A percentile compares a stretch with the other conserved stretches of the same genome.
These are phyloP conservation scores for Diaporthe vexans DNA, from an alignment of 2,329 filamentous ascomycete species.

Conservation along the genomic window DNA sequence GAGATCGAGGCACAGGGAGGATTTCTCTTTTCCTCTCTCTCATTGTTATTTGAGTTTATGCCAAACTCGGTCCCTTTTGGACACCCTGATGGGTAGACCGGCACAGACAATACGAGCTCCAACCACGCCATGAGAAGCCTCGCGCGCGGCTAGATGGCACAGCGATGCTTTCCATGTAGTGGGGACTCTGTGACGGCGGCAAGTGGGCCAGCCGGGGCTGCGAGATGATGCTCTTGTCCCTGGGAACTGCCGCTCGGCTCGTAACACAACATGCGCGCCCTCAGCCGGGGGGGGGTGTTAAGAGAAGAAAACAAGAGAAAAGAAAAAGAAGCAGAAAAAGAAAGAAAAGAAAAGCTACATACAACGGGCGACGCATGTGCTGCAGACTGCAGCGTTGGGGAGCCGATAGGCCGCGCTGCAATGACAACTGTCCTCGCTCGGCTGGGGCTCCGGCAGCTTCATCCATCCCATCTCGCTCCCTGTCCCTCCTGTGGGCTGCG, in stretches of 20 bases:
- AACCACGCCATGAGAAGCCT: slow-evolving; percentile 13
- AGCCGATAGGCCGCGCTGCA: neutral
- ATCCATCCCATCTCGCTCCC: neutral
- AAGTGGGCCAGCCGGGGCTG: slow-evolving; percentile 5
- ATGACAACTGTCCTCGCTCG: slow-evolving; percentile 27
- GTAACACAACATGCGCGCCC: neutral
- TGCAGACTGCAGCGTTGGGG: neutral
- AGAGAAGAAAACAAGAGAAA: neutral
- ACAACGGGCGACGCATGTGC: slow-evolving; percentile 11
- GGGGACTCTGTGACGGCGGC: neutral
- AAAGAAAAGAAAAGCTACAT: neutral
- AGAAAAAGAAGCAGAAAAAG: neutral
- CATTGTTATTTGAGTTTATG: slow-evolving; percentile 4
- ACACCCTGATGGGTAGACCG: slow-evolving; percentile 9
- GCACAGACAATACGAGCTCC: neutral
- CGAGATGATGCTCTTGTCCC: neutral
- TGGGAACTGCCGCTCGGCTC: slow-evolving; percentile 13
- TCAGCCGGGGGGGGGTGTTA: too few species aligned
- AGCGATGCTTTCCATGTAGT: slow-evolving; percentile 9
- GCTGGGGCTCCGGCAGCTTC: slow-evolving; percentile 18
- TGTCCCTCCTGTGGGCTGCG: neutral
- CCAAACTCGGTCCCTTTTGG: neutral
- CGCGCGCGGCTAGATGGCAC: slow-evolving; percentile 4
- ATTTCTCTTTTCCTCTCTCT: too few species aligned
- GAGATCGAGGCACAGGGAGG: neutral